Percentiles rank a stretch among this genome's conserved stretches.
Evolutionary conservation across 2,329 filamentous ascomycete species (phyloP).

Genomic region (Thelonectria rubi): DNA sequence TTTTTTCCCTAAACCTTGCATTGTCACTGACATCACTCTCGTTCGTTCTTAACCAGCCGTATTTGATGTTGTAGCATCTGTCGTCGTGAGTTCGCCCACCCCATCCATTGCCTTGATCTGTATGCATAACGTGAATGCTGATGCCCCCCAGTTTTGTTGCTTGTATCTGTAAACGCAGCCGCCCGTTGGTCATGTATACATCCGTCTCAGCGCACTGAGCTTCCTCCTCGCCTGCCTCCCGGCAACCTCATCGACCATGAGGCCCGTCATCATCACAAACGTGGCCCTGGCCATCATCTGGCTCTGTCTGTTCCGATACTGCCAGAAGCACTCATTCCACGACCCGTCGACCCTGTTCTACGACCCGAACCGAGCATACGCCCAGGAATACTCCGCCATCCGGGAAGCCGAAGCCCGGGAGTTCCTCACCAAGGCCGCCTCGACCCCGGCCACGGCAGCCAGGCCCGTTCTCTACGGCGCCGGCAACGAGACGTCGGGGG

Average conservation of each 20-base stretch:
- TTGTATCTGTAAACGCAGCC: constrained; percentile 1
- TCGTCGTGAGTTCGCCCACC: neutral
- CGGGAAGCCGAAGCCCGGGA: constrained; percentile 37
- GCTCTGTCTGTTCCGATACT: constrained; percentile 36
- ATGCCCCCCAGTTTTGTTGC: constrained; percentile 1
- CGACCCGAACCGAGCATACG: constrained; percentile 36
- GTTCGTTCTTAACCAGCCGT: too few species aligned
- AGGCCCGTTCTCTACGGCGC: constrained; percentile 20
- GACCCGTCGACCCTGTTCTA: constrained; percentile 44
- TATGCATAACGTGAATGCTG: neutral
- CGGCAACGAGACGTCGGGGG: neutral
- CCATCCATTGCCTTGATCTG: neutral
- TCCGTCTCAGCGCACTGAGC: neutral
- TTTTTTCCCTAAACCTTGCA: too few species aligned
- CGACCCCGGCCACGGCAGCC: constrained; percentile 11
- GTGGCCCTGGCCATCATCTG: constrained; percentile 22
- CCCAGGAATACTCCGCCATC: constrained; percentile 35
- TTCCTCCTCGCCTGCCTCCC: neutral
- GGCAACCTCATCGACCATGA: constrained; percentile 5
- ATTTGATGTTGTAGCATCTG: too few species aligned
- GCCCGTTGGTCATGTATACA: constrained; percentile 1
- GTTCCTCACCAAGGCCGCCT: constrained; percentile 26
- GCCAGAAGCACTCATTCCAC: constrained; percentile 32
- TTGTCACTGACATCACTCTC: too few species aligned
- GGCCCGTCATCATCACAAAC: constrained; percentile 10